Evolutionary conservation across 2,329 filamentous ascomycete species (phyloP).

Genomic region (Colletotrichum australisinense): DNA sequence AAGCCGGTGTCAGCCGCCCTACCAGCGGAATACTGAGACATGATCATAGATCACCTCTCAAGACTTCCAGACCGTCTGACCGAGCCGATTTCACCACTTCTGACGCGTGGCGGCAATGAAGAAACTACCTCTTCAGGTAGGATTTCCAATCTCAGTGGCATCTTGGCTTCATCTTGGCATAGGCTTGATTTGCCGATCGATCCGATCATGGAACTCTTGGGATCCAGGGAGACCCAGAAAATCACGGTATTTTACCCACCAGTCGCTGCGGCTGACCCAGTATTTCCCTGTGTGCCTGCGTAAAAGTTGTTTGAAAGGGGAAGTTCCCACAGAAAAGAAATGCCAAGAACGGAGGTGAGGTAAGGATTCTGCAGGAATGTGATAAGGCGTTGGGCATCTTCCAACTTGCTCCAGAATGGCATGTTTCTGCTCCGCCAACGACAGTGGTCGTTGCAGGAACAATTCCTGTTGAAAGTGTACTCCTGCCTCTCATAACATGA

Average conservation of each 20-base stretch:
- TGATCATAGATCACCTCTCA: background rate
- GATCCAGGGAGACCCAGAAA: constrained; percentile 4
- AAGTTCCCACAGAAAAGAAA: background rate
- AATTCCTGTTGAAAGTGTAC: background rate
- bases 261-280: background rate
- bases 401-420: background rate
- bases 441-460: background rate
- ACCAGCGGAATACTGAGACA: background rate
- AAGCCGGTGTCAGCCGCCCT: background rate
- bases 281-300: background rate
- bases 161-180: constrained; percentile 33
- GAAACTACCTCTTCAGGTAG: constrained; percentile 4
- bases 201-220: constrained; percentile 21
- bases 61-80: background rate
- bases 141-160: constrained; percentile 2
- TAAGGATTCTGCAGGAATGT: background rate
- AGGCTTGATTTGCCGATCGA: constrained; percentile 29
- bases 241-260: constrained; percentile 4
- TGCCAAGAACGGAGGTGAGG: background rate
- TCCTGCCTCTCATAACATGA: background rate
- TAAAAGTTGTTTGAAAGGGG: background rate
- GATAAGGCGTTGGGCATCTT: background rate
- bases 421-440: background rate
- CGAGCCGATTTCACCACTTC: background rate
- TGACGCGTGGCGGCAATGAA: background rate